These are phyloP conservation scores for Delonix regia DNA, from an alignment of 306 rosid genomes.

Conservation along the genomic window DNA sequence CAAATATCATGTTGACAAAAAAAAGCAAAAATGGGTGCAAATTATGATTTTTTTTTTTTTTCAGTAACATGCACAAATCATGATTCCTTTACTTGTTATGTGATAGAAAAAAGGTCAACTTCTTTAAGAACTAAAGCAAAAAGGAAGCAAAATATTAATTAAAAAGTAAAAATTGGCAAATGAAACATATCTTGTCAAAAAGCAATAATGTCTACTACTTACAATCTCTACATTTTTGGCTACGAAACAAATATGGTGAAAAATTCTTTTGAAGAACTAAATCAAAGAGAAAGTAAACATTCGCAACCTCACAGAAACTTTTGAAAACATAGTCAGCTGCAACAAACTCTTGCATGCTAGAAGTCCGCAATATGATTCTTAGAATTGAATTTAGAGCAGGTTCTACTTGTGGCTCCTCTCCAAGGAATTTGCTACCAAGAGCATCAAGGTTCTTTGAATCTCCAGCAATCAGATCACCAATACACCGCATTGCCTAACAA, in stretches of 20 bases:
- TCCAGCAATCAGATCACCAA: constrained; percentile 81
- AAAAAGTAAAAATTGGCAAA: constrained; percentile 11
- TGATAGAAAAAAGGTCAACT: background rate
- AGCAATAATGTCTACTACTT: constrained; percentile 7
- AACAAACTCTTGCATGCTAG: constrained; percentile 81
- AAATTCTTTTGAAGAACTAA: constrained; percentile 13
- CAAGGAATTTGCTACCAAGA: constrained; percentile 81
- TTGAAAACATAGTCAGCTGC: constrained; percentile 90
- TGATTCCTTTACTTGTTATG: background rate
- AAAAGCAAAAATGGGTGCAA: background rate
- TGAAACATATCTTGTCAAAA: constrained; percentile 24
- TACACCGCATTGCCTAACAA: constrained; percentile 77
- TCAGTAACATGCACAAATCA: background rate
- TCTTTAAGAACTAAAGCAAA: constrained; percentile 4
- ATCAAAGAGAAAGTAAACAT: constrained; percentile 14
- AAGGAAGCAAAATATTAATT: constrained; percentile 7
- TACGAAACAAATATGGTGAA: constrained; percentile 21
- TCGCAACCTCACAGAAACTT: constrained; percentile 88
- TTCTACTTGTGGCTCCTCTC: constrained; percentile 80
- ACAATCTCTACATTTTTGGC: background rate
- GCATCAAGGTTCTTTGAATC: constrained; percentile 76
- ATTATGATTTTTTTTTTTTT: background rate
- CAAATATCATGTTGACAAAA: background rate
- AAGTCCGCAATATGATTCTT: constrained; percentile 81
- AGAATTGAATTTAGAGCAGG: constrained; percentile 88